Percentiles rank a stretch among this genome's conserved stretches.
Evolutionary conservation across 164 flowering plant species (phyloP).

Genomic region (Taxillus chinensis): DNA sequence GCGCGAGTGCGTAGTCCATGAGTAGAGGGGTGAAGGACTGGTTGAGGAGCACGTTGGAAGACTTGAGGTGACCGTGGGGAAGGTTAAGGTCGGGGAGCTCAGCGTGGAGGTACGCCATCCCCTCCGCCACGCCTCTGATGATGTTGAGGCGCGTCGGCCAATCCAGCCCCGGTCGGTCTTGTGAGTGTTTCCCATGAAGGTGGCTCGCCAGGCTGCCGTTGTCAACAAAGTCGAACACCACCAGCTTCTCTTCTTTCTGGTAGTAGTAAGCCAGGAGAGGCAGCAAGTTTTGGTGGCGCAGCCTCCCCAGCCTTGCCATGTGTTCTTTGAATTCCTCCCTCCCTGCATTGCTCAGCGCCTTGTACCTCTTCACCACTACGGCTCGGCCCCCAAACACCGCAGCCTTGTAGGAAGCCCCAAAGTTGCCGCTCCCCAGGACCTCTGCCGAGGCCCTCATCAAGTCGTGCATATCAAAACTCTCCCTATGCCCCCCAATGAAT

Average conservation of each 20-base stretch:
- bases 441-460: slow-evolving; percentile 77
- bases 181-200: slow-evolving; percentile 50
- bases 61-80: slow-evolving; percentile 85
- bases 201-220: slow-evolving; percentile 63
- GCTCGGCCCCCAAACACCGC: slow-evolving; percentile 32
- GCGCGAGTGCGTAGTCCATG: slow-evolving; percentile 54
- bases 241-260: slow-evolving; percentile 77
- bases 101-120: slow-evolving; percentile 44
- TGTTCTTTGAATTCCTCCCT: slow-evolving; percentile 77
- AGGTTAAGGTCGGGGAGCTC: slow-evolving; percentile 50
- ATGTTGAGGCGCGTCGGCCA: slow-evolving; percentile 68
- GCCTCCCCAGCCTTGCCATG: slow-evolving; percentile 69
- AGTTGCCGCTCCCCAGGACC: slow-evolving; percentile 62
- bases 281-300: slow-evolving; percentile 56
- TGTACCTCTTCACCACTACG: slow-evolving; percentile 80
- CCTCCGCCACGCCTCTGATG: slow-evolving; percentile 67
- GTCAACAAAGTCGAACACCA: slow-evolving; percentile 37
- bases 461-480: slow-evolving; percentile 56
- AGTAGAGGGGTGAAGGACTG: slow-evolving; percentile 43
- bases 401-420: slow-evolving; percentile 79
- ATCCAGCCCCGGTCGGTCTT: slow-evolving; percentile 33
- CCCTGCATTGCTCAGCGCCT: slow-evolving; percentile 63
- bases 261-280: slow-evolving; percentile 73
- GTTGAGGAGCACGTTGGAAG: slow-evolving; percentile 73
- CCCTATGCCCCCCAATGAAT: slow-evolving; percentile 45